Evolutionary conservation across 768 basidiomycete species (phyloP).

Genomic region (Kwoniella newhampshirensis): DNA sequence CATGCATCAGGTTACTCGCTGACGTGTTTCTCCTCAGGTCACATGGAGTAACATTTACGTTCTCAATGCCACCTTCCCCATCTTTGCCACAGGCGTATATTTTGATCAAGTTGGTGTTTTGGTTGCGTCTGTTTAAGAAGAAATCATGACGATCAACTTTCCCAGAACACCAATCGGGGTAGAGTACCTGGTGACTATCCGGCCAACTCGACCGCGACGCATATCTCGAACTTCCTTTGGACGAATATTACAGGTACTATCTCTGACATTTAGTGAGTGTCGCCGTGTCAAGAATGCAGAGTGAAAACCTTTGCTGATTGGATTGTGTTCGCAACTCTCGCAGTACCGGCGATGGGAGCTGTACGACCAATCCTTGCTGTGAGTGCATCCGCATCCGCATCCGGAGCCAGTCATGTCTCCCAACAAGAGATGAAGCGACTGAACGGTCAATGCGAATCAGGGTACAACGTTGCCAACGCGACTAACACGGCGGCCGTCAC

Average conservation of each 20-base stretch:
- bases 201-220: conserved; percentile 20
- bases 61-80: conserved; percentile 27
- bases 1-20: neutral
- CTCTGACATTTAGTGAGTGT: conserved; percentile 21
- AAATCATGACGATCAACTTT: neutral
- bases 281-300: too few relatives aligned
- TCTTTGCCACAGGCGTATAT: conserved; percentile 26
- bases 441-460: neutral
- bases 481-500: conserved; percentile 15
- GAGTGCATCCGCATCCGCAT: too few relatives aligned
- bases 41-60: conserved; percentile 31
- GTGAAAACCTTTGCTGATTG: neutral
- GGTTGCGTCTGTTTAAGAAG: neutral
- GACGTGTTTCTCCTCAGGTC: neutral
- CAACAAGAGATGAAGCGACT: neutral
- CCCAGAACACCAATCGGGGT: conserved; percentile 29
- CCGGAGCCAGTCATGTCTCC: neutral
- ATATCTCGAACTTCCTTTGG: conserved; percentile 27
- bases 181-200: conserved; percentile 14
- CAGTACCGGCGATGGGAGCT: conserved; percentile 15
- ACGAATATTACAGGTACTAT: conserved; percentile 24
- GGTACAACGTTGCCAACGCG: conserved; percentile 17
- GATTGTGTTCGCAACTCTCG: neutral
- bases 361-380: conserved; percentile 19
- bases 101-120: conserved; percentile 17